Evolutionary conservation across 1,284 basidiomycete species (phyloP), one percentile per base, ranked within the genome.

Genomic region (Ustilago nuda): DNA sequence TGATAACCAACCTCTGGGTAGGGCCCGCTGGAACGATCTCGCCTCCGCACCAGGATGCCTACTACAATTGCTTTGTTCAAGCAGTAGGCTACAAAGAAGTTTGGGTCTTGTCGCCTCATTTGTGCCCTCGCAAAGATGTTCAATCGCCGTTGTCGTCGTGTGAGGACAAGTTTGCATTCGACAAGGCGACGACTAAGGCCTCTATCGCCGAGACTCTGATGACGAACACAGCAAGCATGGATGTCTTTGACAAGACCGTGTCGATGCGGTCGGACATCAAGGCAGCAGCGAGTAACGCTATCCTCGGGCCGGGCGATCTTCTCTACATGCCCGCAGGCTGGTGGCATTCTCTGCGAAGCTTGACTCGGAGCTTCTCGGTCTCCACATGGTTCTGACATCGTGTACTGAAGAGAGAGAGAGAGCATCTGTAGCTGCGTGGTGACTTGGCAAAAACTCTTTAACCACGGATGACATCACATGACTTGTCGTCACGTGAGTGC

Each of bases 1-100:
- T 92, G 11, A 88, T 94, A 12, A 87, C 93, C 45, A 98, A 96
- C 83, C 91, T 90, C 3, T 99, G 96, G 96, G 84, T 98, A 1
- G 96, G 96, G 0, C 93, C 93, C 0, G 88, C 87, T 63, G 90
- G 90, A 17, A 91, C 93, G 0, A 84, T 92, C 54, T 94, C 92
- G 9, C 95, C 95, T 4, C 93, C 96, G 2, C 96, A 99, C 87
- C 94, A 91, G n/a, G 96, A 99, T 84, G 95, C 95, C 0, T 97
- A 92, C 87, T 94, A 90, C 87, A 99, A 99, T 85, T 90, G 92
- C 75, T 98, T 93, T 85, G 91, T 91, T 0, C 95, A 98, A 88
- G 90, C 96, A 6, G 91, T 94, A 3, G 95, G 95, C 11, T 87
- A 88, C 15, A 98, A 98, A 86, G 92, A 92, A 5, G 89, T 98